Base-by-base conservation (phyloP, 2,329 filamentous ascomycete genomes). In the Ceratocystis ficicola region DNA sequence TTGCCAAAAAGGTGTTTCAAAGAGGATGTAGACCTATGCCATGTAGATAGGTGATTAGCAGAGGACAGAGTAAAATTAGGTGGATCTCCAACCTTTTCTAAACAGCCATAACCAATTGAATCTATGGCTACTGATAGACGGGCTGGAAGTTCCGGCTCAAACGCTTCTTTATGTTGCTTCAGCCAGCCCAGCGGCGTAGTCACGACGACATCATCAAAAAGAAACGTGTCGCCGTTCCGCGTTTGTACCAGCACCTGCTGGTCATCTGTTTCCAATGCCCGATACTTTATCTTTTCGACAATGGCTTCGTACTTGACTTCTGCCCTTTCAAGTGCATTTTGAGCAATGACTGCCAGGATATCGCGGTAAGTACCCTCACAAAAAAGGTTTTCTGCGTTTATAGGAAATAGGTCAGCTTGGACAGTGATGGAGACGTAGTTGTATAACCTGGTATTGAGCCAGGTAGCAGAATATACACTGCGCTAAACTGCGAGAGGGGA, bases 1-100 rank as follows among this genome's bases (percentile, higher is more conserved):
- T 44, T 78, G 75, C 90, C 91, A 95, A 73, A 92, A 95, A 0
- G 90, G 84, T 10, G 75, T 78, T 0, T 87, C 84, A 70, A 95
- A 95, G 46, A 81, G 87, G 52, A 90, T 80, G 72, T 84, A 84
- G 1, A 83, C 77, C 78, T 78, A 64, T 5, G 22, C 17, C 5
- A 12, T 32, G 41, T 17, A 5, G 20, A 30, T n/a, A 28, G 15
- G 3, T 30, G 25, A 32, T 25, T 22, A 44, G 60, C 8, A 46
- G 44, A 25, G 4, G 41, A 36, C 5, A 30, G 25, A 3, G 22
- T 2, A 25, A 48, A 17, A 22, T n/a, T 30, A 15, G n/a, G 17
- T 2, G n/a, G 48, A 15, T 41, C 48, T 66, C 70, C 70, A 66
- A 84, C 84, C 76, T 90, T 90, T 72, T 90, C 87, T 1, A 90